Base-by-base conservation (phyloP, 352 stramenopile species). In the Globisporangium parvum region DNA sequence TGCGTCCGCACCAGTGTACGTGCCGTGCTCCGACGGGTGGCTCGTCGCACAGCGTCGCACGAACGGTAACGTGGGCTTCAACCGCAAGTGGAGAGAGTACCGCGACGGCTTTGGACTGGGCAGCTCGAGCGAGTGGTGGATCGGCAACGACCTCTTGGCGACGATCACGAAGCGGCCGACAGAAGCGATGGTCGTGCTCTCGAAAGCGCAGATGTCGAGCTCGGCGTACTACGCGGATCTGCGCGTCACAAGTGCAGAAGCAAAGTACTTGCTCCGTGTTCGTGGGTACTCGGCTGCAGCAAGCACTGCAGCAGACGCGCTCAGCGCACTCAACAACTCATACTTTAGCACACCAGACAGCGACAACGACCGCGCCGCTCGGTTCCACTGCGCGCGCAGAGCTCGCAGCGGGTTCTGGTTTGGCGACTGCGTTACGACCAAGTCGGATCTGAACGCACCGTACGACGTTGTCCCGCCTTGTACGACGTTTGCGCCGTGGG, bases 61-160 rank as follows among this genome's bases (percentile, higher is more conserved):
- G 2, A 85, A 70, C 31, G 73, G 73, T 0, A 75, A 69, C 37
- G 60, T 80, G 24, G 71, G 51, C n/a, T 87, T 87, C 50, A 77
- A 82, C 28, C 75, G 71, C 18, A 80, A 81, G 45, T 85, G 76
- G 76, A 67, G 62, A 28, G 76, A 87, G 24, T 87, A 87, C 52
- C 67, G 62, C 8, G 68, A 72, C 23, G 76, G 76, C 4, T 87
- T 87, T 58, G 76, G 73, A 0, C 20, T 81, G 11, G 76, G 67
- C 2, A 73, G 59, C 0, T 63, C 50, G 0, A 75, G 53, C 58
- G 73, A 87, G 49, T 87, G 76, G 76, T 87, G 70, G 69, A 61
- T 87, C n/a, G 76, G 76, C 24, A 87, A 87, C 54, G 58, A 67
- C 3, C 21, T 72, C 11, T 47, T 87, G 20, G 62, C 69, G 6